Conservation (phyloP, 306 rosid genomes). For the Inga leiocalycina region DNA sequence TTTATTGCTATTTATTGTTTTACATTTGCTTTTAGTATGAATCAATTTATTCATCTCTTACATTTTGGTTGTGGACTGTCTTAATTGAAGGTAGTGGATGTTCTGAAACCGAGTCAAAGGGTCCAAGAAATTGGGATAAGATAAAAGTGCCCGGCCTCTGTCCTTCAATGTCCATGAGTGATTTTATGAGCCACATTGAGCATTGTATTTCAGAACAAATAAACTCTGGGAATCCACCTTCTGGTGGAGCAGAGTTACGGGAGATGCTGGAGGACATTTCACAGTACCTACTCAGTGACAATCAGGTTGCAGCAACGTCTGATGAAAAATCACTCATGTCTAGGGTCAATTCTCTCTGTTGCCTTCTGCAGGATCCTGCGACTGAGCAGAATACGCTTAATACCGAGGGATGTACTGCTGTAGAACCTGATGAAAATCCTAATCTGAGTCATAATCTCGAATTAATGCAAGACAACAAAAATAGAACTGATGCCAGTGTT, state of each 20-base stretch:
- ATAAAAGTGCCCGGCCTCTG: constrained; percentile 67
- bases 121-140: constrained; percentile 62
- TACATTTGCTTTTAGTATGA: constrained; percentile 8
- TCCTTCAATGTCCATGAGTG: constrained; percentile 77
- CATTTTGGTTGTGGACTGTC: constrained; percentile 48
- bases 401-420: constrained; percentile 28
- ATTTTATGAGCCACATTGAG: constrained; percentile 77
- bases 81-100: constrained; percentile 60
- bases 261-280: constrained; percentile 68
- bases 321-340: constrained; percentile 85
- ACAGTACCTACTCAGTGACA: constrained; percentile 73
- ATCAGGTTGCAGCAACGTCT: constrained; percentile 52
- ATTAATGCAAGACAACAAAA: constrained; percentile 8
- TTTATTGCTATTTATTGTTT: background rate
- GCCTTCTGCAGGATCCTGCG: constrained; percentile 79
- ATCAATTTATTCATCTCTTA: constrained; percentile 22
- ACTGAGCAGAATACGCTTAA: constrained; percentile 41
- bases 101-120: constrained; percentile 66
- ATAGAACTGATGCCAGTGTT: constrained; percentile 39
- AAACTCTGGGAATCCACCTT: constrained; percentile 53
- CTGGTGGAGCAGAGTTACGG: constrained; percentile 52
- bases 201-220: constrained; percentile 74
- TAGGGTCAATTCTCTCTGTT: constrained; percentile 82
- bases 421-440: constrained; percentile 33
- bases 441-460: constrained; percentile 8